Base-by-base conservation (phyloP, 1,284 basidiomycete genomes). In the Austroboletus rostrupii region DNA sequence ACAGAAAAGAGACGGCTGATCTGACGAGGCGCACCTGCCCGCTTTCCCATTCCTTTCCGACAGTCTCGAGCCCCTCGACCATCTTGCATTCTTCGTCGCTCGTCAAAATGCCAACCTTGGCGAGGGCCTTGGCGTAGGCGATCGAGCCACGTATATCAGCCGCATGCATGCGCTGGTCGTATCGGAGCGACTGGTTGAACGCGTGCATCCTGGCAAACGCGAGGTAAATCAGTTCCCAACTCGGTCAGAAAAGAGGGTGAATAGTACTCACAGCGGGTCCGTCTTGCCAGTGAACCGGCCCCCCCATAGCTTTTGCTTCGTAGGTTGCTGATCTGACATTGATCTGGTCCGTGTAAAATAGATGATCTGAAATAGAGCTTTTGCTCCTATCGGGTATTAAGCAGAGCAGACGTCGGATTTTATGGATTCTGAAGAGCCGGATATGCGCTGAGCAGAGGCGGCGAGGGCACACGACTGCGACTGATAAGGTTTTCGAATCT, bases 131-230 rank as follows among this genome's bases (percentile, higher is more conserved):
- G 31, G 96, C 87, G 67, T 98, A 98, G 16, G 96, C 95, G 62
- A 97, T 95, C 14, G 95, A 98, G 13, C 95, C 96, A 50, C 79
- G 80, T 61, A 98, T 92, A 64, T 99, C 96, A 40, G 86, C 93
- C 2, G 83, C 80, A 67, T 93, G 84, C 93, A 98, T 97, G 47
- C 92, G 82, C 69, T 90, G 83, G 71, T 98, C 96, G 70, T 98
- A 99, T 59, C 83, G 87, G 60, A 99, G 77, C 35, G 94, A 97
- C 68, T 96, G 91, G 68, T 96, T 97, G 76, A 95, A 97, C 42
- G 85, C 87, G 70, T 94, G 91, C 93, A 97, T 97, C 38, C 92
- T 93, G 59, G 42, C 38, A 31, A 26, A 32, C 32, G 32, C n/a
- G 32, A 14, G n/a, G 5, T 16, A 33, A 28, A 11, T 28, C 26